Base-by-base conservation (phyloP, 495 filamentous ascomycete species). In the Aspergillus carlsbadensis region DNA sequence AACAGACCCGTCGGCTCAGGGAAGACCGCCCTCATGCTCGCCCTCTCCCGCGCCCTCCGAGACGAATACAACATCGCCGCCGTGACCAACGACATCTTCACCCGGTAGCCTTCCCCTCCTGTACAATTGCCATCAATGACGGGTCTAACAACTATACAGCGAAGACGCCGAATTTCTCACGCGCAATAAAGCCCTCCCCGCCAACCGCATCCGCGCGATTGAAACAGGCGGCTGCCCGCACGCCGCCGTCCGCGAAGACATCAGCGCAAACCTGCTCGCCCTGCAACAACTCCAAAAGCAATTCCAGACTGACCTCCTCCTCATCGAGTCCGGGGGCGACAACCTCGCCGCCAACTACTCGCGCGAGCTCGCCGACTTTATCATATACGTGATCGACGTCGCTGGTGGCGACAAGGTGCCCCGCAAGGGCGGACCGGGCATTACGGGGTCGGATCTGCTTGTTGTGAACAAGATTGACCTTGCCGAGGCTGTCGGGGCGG, bases 1-100 rank as follows among this genome's bases (percentile, higher is more conserved):
- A 43, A 35, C 61, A 97, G 94, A 50, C 94, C 94, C 64, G 94
- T 98, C 45, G 94, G 94, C 56, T 97, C 94, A 22, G 94, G 94
- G 65, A 98, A 98, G 71, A 97, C 94, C 14, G 94, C 94, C 39
- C 81, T 98, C 18, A 96, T 98, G 93, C 84, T 96, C 8, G 84
- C 89, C 24, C 84, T 97, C 60, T 96, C 90, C 73, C 86, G 80
- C 29, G 85, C 86, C 26, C 83, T 98, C 2, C 86, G 94, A 31
- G 74, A 84, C 44, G 67, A 81, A 22, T 90, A 90, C 78, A 91
- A 86, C 64, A 87, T 98, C 61, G 94, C 94, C 4, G 94, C 92
- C 36, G 92, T 98, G 3, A 98, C 94, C 26, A 98, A 98, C 78
- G 94, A 98, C 78, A 98, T 98, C 80, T 98, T 98, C 82, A 98